Evolutionary conservation across 108 stramenopile genomes (phyloP).

Genomic region (Ochromonas danica): DNA sequence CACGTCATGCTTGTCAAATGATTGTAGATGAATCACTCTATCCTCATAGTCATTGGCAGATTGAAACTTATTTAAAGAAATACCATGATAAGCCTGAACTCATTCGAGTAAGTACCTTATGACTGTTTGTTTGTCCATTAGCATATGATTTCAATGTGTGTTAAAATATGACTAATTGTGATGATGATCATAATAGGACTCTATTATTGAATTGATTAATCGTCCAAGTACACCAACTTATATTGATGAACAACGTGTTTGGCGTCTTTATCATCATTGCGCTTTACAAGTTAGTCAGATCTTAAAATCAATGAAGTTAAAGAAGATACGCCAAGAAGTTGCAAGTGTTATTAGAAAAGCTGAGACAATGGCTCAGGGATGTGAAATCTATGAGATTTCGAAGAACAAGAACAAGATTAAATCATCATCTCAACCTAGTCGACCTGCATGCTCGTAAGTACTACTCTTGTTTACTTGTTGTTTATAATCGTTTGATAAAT

Average conservation of each 20-base stretch:
- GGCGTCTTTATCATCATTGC: neutral
- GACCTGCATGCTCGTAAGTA: too few species aligned
- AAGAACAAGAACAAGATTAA: too few species aligned
- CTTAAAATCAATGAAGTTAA: neutral
- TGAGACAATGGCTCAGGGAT: too few species aligned
- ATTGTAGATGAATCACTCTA: neutral
- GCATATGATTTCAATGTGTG: neutral
- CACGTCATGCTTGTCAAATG: neutral
- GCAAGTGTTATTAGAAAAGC: neutral
- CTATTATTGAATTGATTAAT: neutral
- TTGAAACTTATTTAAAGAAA: slow-evolving; percentile 22
- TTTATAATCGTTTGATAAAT: too few species aligned
- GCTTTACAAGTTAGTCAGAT: neutral
- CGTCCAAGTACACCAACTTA: neutral
- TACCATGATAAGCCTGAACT: neutral
- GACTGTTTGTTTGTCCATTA: neutral
- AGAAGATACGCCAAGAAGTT: too few species aligned
- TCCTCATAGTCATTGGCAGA: neutral
- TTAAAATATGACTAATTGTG: neutral
- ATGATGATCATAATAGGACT: neutral
- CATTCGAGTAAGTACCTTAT: neutral
- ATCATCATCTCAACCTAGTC: too few species aligned
- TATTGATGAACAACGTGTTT: neutral
- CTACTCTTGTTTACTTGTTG: too few species aligned
- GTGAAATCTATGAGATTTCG: too few species aligned